A percentile compares a stretch with the other conserved stretches of the same genome.
These are phyloP conservation scores for Apophysomyces ossiformis DNA, from an alignment of 371 early-diverging fungal genomes.

Conservation along the genomic window DNA sequence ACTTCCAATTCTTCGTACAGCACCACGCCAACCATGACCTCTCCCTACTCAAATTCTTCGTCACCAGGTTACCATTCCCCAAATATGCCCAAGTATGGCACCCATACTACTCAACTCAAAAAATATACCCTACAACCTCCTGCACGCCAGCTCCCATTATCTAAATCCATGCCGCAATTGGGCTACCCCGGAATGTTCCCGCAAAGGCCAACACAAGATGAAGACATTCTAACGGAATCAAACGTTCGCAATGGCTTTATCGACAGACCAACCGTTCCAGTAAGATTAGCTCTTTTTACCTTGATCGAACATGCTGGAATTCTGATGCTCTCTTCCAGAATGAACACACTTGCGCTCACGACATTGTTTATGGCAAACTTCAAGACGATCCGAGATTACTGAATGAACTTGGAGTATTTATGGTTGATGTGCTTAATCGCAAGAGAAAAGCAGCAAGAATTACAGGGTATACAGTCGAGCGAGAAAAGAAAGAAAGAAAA, in stretches of 20 bases:
- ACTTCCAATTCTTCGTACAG: constrained; percentile 25
- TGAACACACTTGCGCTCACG: constrained; percentile 56
- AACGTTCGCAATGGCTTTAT: constrained; percentile 76
- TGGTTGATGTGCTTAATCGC: constrained; percentile 62
- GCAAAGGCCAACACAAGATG: constrained; percentile 60
- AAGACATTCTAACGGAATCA: constrained; percentile 66
- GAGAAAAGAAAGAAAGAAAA: neutral
- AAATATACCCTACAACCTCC: constrained; percentile 62
- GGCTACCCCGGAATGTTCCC: constrained; percentile 79
- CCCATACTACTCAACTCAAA: constrained; percentile 34
- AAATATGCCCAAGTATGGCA: constrained; percentile 31
- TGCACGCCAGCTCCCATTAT: constrained; percentile 41
- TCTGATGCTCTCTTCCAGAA: constrained; percentile 30
- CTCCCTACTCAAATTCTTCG: constrained; percentile 52
- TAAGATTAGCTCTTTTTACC: constrained; percentile 19
- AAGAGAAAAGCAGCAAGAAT: constrained; percentile 56
- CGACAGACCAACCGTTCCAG: constrained; percentile 60
- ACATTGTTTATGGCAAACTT: constrained; percentile 53
- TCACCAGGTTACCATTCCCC: constrained; percentile 56
- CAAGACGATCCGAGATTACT: constrained; percentile 57
- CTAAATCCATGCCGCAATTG: constrained; percentile 50
- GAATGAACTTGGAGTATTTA: constrained; percentile 58
- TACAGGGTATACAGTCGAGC: constrained; percentile 44
- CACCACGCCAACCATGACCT: constrained; percentile 41
- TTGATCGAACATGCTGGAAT: neutral